Percentiles rank a stretch among this genome's conserved stretches.
These are phyloP conservation scores for Aspergillus sparsus DNA, from an alignment of 495 filamentous ascomycete genomes.

Conservation along the genomic window DNA sequence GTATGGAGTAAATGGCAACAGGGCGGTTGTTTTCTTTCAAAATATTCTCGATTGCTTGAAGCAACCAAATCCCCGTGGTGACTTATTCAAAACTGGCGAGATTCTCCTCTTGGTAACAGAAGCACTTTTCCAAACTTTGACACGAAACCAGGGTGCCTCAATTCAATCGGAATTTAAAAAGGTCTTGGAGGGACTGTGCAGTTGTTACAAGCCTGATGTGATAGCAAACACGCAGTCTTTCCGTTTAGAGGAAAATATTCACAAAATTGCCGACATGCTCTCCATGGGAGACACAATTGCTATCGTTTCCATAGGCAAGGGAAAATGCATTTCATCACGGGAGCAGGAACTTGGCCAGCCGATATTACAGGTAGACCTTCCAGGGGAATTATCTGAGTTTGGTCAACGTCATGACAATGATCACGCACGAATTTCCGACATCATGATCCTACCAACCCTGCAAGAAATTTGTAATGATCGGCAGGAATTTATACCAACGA, in stretches of 20 bases:
- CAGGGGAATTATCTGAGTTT: not conserved
- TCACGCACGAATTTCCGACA: conserved; percentile 1
- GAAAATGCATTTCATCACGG: not conserved
- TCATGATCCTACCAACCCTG: conserved; percentile 5
- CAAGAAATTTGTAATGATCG: conserved; percentile 3
- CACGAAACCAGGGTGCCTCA: conserved; percentile 7
- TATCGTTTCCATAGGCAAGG: too few relatives aligned
- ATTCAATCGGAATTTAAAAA: conserved; percentile 4
- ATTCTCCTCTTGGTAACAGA: conserved; percentile 3
- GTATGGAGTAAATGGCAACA: conserved; percentile 3
- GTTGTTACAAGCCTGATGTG: not conserved
- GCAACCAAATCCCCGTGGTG: too few relatives aligned
- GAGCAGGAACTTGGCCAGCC: not conserved
- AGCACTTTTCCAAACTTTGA: conserved; percentile 7
- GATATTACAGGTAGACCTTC: conserved; percentile 2
- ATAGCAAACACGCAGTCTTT: too few relatives aligned
- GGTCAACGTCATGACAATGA: conserved; percentile 16
- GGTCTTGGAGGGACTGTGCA: conserved; percentile 6
- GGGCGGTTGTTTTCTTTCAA: conserved; percentile 1
- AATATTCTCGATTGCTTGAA: not conserved
- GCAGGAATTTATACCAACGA: conserved; percentile 5
- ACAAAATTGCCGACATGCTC: conserved; percentile 9
- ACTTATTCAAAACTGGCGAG: not conserved
- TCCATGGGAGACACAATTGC: conserved; percentile 8
- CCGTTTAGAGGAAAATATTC: not conserved